Evolutionary conservation across 208 protist species (phyloP).

Genomic region (Trypanosoma mega): DNA sequence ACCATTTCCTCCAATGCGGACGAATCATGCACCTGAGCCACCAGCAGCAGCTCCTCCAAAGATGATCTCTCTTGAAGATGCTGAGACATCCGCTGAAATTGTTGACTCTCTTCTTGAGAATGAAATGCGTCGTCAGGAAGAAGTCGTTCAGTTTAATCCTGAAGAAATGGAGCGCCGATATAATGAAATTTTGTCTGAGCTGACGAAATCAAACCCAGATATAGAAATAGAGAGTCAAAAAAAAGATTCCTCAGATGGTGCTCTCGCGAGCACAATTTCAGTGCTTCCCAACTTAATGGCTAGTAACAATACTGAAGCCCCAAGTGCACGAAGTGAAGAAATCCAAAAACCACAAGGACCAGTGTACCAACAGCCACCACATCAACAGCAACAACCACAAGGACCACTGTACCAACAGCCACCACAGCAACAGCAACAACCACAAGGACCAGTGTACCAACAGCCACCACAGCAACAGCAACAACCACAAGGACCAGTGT

Average conservation of each 20-base stretch:
- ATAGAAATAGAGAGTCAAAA: not conserved
- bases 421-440: not conserved
- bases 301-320: not conserved
- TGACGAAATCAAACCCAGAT: conserved; percentile 18
- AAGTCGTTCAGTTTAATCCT: conserved; percentile 17
- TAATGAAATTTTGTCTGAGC: conserved; percentile 19
- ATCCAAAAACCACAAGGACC: not conserved
- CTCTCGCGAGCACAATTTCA: too few relatives aligned
- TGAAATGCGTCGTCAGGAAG: conserved; percentile 9
- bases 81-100: conserved; percentile 4
- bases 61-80: conserved; percentile 1
- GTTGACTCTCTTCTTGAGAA: conserved; percentile 16
- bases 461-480: not conserved
- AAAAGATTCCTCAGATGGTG: not conserved
- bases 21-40: conserved; percentile 4
- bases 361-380: too few relatives aligned
- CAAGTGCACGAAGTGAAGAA: not conserved
- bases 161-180: conserved; percentile 30
- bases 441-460: too few relatives aligned
- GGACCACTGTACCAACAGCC: too few relatives aligned
- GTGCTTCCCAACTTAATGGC: too few relatives aligned
- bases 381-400: too few relatives aligned
- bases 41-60: not conserved
- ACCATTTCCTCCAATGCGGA: conserved; percentile 24
- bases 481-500: not conserved